Evolutionary conservation across 2,329 filamentous ascomycete species (phyloP), one percentile per base, ranked within the genome.

Genomic region (Diaporthe eres): DNA sequence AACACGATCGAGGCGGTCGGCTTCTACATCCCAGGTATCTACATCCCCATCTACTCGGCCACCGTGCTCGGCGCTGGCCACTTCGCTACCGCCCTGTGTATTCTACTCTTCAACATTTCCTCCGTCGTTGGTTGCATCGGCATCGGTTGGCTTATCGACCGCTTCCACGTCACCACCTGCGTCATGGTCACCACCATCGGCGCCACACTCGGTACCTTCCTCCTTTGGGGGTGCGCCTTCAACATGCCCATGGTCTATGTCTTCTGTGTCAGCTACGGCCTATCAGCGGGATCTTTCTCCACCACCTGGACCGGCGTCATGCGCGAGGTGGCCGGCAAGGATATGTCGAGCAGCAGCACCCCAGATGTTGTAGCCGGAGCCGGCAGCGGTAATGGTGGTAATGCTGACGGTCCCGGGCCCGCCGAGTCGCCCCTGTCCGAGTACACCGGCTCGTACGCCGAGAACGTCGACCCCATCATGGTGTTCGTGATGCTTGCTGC

Each of bases 231-330:
- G 0, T 82, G 89, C 37, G 88, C 90, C 28, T 86, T 85, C 0
- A 87, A 84, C 12, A 82, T 92, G 34, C 86, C 86, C 0, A 83
- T 91, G 4, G 81, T 94, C 44, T 89, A 91, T 34, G 78, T 90
- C 10, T 94, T 92, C 81, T 90, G 91, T 47, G 82, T 92, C 25
- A 84, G 88, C 6, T 94, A 92, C 79, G 92, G 92, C 0, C 86
- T 93, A 78, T 94, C 93, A 73, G 92, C 92, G 0, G 90, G 92
- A 0, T 89, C 90, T 0, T 94, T 91, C 80, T 90, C 89, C 2
- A 89, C 90, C 0, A 89, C 91, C 0, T 94, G 92, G 91, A 86
- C 89, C 0, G 90, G 90, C 0, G 86, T 90, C 78, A 89, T 89
- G 87, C 83, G 80, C 53, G 85, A 88, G 74, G 79, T 88, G 13